Conservation (phyloP, 2,329 filamentous ascomycete genomes). For the Penicillium expansum region DNA sequence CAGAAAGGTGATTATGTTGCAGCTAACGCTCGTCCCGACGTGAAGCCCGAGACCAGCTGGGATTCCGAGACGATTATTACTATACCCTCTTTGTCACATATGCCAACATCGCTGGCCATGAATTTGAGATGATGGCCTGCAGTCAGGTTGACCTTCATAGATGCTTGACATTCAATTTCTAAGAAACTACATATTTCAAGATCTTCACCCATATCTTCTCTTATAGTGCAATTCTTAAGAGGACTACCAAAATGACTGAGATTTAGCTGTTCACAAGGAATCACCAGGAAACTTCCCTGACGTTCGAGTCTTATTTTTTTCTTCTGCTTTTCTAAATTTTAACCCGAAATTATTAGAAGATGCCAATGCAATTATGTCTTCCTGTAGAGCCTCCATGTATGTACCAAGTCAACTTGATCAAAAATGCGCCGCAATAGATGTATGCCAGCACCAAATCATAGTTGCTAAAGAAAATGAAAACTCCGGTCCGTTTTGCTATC, state of each 20-base stretch:
- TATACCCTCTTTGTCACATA: too few relatives aligned
- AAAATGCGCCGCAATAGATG: neutral
- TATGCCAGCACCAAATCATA: constrained; percentile 1
- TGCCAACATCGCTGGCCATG: too few relatives aligned
- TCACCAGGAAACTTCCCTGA: too few relatives aligned
- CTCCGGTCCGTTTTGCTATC: constrained; percentile 10
- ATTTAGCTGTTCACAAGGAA: neutral
- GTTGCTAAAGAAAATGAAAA: constrained; percentile 5
- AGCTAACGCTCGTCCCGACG: too few relatives aligned
- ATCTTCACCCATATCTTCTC: neutral
- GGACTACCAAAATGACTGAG: neutral
- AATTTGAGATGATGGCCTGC: too few relatives aligned
- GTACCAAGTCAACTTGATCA: neutral
- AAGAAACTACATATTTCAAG: neutral
- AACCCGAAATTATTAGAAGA: neutral
- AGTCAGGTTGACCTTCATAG: too few relatives aligned
- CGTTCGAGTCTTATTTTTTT: neutral
- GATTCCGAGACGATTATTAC: too few relatives aligned
- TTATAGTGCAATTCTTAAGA: neutral
- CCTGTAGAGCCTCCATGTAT: neutral
- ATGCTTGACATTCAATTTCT: neutral
- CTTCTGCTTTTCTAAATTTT: neutral
- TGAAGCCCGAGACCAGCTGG: too few relatives aligned
- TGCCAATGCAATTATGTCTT: neutral
- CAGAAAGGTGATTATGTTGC: too few relatives aligned